Percentiles rank a stretch among this genome's conserved stretches.
phyloP scores from a whole-genome alignment of 371 early-diverging fungal genomes.

The Apophysomyces trapeziformis region DNA sequence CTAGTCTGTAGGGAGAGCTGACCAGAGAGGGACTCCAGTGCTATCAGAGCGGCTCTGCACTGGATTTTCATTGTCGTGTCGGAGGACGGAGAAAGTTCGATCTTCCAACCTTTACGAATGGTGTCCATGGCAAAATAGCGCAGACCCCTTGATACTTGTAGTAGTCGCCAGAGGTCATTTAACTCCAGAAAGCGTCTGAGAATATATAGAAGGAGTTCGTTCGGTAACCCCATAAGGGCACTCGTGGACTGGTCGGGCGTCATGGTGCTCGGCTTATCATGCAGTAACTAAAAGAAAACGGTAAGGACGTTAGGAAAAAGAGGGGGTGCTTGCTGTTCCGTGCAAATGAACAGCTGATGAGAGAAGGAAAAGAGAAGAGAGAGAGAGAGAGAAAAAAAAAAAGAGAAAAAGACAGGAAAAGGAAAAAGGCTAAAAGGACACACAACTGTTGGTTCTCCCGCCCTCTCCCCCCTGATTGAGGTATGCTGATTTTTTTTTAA shows the following conservation, averaged over 20 bases:
- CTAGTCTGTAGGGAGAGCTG: conserved; percentile 29
- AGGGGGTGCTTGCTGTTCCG: not conserved
- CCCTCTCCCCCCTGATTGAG: not conserved
- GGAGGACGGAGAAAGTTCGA: conserved; percentile 29
- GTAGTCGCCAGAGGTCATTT: conserved; percentile 41
- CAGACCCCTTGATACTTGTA: conserved; percentile 34
- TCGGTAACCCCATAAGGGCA: conserved; percentile 35
- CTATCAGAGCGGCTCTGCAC: conserved; percentile 45
- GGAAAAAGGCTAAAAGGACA: not conserved
- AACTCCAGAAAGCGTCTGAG: conserved; percentile 40
- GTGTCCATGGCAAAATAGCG: conserved; percentile 39
- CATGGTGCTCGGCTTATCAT: conserved; percentile 2
- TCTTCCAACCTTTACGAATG: conserved; percentile 43
- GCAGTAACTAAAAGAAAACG: not conserved
- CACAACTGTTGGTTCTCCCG: not conserved
- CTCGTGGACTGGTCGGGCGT: conserved; percentile 8
- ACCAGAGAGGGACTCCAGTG: conserved; percentile 33
- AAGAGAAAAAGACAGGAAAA: conserved; percentile 5
- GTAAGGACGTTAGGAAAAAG: not conserved
- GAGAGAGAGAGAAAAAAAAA: not conserved
- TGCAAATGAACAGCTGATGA: conserved; percentile 11
- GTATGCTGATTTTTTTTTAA: conserved; percentile 5
- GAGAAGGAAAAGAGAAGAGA: conserved; percentile 1
- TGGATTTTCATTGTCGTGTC: conserved; percentile 43
- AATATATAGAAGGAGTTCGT: conserved; percentile 45